Evolutionary conservation across 495 filamentous ascomycete genomes (phyloP).

Genomic region (Neurospora pannonica): DNA sequence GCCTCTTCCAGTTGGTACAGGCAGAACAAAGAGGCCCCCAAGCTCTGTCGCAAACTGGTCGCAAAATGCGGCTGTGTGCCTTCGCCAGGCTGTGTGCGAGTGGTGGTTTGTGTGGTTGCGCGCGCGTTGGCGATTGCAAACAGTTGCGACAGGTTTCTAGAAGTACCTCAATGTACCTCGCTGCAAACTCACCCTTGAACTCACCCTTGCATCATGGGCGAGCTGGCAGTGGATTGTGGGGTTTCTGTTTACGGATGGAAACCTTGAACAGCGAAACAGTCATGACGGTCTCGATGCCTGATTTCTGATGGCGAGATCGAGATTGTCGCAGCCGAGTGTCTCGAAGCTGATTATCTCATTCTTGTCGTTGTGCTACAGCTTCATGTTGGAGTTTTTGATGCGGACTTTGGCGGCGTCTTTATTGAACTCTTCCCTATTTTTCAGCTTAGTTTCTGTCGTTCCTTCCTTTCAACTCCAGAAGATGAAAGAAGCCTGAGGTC

Average conservation of each 20-base stretch:
- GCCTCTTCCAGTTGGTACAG: neutral
- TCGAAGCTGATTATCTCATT: neutral
- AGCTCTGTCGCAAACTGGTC: neutral
- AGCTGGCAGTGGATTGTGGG: neutral
- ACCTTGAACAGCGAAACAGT: neutral
- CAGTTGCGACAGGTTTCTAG: neutral
- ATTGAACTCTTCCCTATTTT: neutral
- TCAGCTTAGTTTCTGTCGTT: neutral
- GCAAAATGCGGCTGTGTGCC: neutral
- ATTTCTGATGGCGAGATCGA: neutral
- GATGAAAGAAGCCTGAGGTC: neutral
- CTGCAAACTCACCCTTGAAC: neutral
- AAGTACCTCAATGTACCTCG: constrained; percentile 7
- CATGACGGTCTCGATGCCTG: constrained; percentile 3
- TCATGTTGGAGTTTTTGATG: neutral
- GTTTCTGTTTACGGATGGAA: neutral
- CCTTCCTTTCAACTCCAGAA: neutral
- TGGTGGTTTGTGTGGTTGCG: neutral
- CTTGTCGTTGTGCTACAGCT: neutral
- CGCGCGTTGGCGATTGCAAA: neutral
- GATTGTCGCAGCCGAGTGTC: neutral
- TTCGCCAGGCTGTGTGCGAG: neutral
- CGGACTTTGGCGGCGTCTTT: neutral
- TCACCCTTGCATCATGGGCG: constrained; percentile 2
- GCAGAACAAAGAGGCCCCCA: neutral